These are phyloP conservation scores for Clarireedia homoeocarpa DNA, from an alignment of 2,329 filamentous ascomycete genomes.

Conservation along the genomic window DNA sequence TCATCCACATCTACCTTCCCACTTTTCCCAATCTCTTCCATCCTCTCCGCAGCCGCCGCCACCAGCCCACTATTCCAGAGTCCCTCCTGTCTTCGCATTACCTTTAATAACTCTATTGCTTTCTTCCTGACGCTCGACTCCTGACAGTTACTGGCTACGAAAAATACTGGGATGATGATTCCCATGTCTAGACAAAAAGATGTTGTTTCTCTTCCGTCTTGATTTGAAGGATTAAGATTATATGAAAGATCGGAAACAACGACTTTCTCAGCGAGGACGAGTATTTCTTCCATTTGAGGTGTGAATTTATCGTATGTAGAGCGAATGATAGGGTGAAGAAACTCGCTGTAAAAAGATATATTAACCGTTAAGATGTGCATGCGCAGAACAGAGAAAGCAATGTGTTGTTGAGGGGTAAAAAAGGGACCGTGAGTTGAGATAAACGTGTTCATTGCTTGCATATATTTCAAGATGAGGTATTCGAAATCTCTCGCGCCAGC, in stretches of 20 bases:
- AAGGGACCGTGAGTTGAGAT: too few relatives aligned
- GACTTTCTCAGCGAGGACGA: background rate
- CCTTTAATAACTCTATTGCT: constrained; percentile 18
- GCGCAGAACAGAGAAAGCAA: constrained; percentile 1
- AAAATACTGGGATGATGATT: constrained; percentile 54
- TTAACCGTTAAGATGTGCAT: constrained; percentile 8
- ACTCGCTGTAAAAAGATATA: constrained; percentile 7
- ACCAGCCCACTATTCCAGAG: too few relatives aligned
- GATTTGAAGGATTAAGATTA: background rate
- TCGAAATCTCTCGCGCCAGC: too few relatives aligned
- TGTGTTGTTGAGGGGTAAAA: too few relatives aligned
- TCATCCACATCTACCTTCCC: background rate
- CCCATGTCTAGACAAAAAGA: constrained; percentile 53
- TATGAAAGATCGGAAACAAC: background rate
- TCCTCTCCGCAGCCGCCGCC: too few relatives aligned
- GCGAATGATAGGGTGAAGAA: background rate
- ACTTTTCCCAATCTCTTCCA: background rate
- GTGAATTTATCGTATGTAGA: background rate
- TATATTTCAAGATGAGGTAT: too few relatives aligned
- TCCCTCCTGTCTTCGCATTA: too few relatives aligned
- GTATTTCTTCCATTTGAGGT: background rate
- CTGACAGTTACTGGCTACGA: constrained; percentile 55
- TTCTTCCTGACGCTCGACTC: constrained; percentile 48
- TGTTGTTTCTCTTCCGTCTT: background rate
- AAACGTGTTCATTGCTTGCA: too few relatives aligned